phyloP scores from a whole-genome alignment of 1,284 basidiomycete genomes.

The Mycena sp. region DNA sequence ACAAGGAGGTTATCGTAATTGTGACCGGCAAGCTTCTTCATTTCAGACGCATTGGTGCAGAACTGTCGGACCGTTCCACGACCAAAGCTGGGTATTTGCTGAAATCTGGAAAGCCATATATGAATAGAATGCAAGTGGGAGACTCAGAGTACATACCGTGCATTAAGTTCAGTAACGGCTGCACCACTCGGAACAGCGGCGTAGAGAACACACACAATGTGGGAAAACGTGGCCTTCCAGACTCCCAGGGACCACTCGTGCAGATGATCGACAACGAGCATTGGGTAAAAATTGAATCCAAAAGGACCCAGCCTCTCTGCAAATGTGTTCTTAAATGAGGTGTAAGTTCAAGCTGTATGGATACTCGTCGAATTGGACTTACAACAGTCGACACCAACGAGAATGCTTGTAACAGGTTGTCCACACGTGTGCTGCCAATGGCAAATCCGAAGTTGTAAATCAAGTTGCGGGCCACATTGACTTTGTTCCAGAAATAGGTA shows the following conservation, averaged over 20 bases:
- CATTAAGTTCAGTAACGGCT: neutral
- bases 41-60: no score
- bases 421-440: slow-evolving; percentile 16
- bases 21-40: no score
- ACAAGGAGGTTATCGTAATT: no score
- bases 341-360: neutral
- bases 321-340: slow-evolving; percentile 44
- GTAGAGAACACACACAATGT: no score
- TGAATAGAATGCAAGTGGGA: no score
- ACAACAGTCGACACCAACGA: slow-evolving; percentile 4
- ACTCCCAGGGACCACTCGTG: slow-evolving; percentile 4
- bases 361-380: neutral
- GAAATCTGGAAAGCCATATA: no score
- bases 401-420: slow-evolving; percentile 4
- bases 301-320: slow-evolving; percentile 30
- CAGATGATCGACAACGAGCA: slow-evolving; percentile 42
- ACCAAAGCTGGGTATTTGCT: no score
- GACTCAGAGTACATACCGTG: no score
- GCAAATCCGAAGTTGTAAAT: slow-evolving; percentile 34
- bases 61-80: no score
- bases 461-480: slow-evolving; percentile 25
- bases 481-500: slow-evolving; percentile 3
- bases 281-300: slow-evolving; percentile 38
- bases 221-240: slow-evolving; percentile 10
- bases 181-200: neutral